phyloP scores from a whole-genome alignment of 495 filamentous ascomycete species.

The Parmelia sp. region DNA sequence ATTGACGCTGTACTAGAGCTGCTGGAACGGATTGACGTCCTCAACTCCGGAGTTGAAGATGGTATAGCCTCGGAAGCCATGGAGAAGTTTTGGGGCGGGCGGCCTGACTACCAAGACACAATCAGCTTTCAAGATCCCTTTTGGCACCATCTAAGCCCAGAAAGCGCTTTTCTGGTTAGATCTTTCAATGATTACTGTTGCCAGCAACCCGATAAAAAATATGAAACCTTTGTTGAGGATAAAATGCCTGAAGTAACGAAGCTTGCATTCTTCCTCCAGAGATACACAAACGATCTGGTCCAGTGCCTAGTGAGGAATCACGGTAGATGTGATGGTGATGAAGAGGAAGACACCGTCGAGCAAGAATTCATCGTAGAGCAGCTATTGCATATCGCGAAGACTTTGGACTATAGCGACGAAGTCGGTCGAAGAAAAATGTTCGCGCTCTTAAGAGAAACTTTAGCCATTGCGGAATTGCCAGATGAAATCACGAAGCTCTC shows the following conservation, averaged over 20 bases:
- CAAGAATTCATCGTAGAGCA: conserved; percentile 94
- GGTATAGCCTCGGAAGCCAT: conserved; percentile 89
- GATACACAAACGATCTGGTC: conserved; percentile 69
- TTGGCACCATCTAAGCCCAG: conserved; percentile 80
- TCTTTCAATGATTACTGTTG: conserved; percentile 93
- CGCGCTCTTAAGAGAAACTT: conserved; percentile 70
- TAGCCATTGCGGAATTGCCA: conserved; percentile 80
- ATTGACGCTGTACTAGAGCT: conserved; percentile 78
- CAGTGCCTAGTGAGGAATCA: conserved; percentile 55
- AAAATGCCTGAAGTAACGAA: conserved; percentile 93
- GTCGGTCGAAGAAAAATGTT: conserved; percentile 94
- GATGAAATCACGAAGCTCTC: conserved; percentile 88
- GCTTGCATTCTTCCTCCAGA: conserved; percentile 73
- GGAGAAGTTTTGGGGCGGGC: conserved; percentile 90
- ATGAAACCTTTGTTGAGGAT: conserved; percentile 68
- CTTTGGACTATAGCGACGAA: conserved; percentile 91
- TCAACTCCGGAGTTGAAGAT: conserved; percentile 81
- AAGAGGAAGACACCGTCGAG: conserved; percentile 74
- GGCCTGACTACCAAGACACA: conserved; percentile 80
- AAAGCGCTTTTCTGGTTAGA: conserved; percentile 78
- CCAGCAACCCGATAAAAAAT: conserved; percentile 60
- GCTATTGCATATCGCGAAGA: conserved; percentile 83
- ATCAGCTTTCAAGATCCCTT: conserved; percentile 77
- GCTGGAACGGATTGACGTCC: conserved; percentile 86
- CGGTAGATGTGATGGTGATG: conserved; percentile 52